phyloP scores from a whole-genome alignment of 2,329 filamentous ascomycete genomes.

The Exserohilum turcica region DNA sequence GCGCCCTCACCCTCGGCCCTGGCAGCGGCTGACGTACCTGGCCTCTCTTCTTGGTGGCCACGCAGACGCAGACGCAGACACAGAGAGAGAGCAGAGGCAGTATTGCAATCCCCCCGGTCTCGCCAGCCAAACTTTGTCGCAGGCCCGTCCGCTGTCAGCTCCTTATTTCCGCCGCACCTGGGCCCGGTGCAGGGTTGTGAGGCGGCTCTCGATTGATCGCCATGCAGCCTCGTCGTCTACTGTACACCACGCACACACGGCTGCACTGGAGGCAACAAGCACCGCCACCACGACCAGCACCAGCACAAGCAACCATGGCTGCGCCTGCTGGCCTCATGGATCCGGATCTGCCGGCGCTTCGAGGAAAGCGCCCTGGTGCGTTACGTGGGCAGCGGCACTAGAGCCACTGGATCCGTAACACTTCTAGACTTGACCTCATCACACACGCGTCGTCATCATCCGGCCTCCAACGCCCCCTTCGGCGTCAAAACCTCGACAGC shows the following conservation, averaged over 20 bases:
- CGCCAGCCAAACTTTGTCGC: not conserved
- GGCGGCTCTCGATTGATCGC: not conserved
- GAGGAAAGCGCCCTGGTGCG: too few species aligned
- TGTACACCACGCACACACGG: too few species aligned
- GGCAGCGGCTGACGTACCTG: constrained; percentile 1
- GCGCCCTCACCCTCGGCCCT: too few species aligned
- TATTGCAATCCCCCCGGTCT: not conserved
- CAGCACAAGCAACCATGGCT: not conserved
- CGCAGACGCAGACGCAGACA: too few species aligned
- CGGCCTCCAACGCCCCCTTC: constrained; percentile 8
- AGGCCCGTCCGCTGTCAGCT: not conserved
- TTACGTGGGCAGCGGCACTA: constrained; percentile 18
- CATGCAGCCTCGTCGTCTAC: too few species aligned
- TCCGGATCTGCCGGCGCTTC: too few species aligned
- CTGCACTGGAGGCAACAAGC: too few species aligned
- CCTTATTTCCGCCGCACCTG: not conserved
- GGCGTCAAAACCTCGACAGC: constrained; percentile 4
- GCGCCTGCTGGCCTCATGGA: too few species aligned
- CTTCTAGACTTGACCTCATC: constrained; percentile 18
- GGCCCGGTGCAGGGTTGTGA: not conserved
- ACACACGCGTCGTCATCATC: constrained; percentile 21
- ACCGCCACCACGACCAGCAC: too few species aligned
- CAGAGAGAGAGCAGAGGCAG: too few species aligned
- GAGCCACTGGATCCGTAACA: constrained; percentile 10
- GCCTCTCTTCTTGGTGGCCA: too few species aligned